Evolutionary conservation across 352 stramenopile genomes (phyloP), one percentile per base, ranked within the genome.

Genomic region (Globisporangium uncinulatum): DNA sequence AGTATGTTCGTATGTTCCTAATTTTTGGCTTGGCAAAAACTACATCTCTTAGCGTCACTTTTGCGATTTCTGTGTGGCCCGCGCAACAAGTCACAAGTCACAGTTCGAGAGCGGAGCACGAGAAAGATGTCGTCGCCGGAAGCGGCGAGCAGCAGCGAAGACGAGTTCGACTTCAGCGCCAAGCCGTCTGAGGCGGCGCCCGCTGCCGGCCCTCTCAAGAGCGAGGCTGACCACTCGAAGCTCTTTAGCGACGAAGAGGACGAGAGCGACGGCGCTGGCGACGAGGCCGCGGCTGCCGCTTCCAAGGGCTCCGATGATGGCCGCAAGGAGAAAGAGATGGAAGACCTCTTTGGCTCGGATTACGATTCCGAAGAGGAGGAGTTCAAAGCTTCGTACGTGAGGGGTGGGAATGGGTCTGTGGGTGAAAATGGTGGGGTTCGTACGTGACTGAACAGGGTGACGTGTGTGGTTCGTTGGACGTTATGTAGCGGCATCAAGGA

Each of bases 291-390:
- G 29, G 19, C 39, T 24, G 54, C 4, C 7, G n/a, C 6, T 53
- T 48, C 19, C 42, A 63, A 59, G 34, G 39, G 36, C 21, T 63
- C 57, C n/a, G 57, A 63, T 34, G 57, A 63, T 34, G 69, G 74
- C 15, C 50, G 62, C 43, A 92, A 90, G 34, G 78, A 87, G 53
- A 84, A 88, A 46, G 84, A 94, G 66, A 94, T 94, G 82, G 78
- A 89, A 54, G 84, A 94, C n/a, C 72, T 94, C 20, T 94, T 94
- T 56, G 84, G 84, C 51, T 94, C 84, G 41, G 84, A 94, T 59
- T 94, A 94, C 63, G 84, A 94, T 66, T 94, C 84, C 56, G 84
- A 90, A 52, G 83, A 93, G 59, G 84, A 94, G 51, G 84, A 94
- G 56, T 92, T 94, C 70, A 92, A 94, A 63, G 84, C 84, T 44